A percentile compares a stretch with the other conserved stretches of the same genome.
These are phyloP conservation scores for Neostapfia colusana DNA, from an alignment of 176 grass and related monocot species.

Conservation along the genomic window DNA sequence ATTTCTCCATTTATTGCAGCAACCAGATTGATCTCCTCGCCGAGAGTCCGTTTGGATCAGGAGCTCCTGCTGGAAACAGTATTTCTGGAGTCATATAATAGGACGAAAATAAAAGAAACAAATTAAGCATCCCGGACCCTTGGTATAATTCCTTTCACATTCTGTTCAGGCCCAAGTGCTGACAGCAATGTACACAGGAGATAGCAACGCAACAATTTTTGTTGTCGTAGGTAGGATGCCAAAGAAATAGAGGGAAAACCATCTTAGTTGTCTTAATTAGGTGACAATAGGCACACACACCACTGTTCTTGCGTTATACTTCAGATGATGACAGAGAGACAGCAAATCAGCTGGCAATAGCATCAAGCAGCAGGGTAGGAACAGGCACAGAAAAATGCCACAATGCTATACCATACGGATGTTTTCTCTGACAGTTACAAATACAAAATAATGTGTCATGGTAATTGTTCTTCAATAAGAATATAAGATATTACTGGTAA, in stretches of 20 bases:
- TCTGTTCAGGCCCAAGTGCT: conserved; percentile 23
- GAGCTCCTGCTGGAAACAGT: conserved; percentile 22
- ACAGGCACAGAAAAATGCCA: conserved; percentile 1
- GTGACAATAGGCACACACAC: conserved; percentile 12
- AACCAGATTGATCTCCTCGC: conserved; percentile 66
- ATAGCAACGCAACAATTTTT: conserved; percentile 25
- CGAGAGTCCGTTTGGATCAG: conserved; percentile 59
- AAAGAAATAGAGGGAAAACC: not conserved
- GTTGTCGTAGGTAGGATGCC: conserved; percentile 22
- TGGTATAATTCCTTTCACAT: not conserved
- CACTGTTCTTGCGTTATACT: conserved; percentile 26
- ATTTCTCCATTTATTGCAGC: conserved; percentile 32
- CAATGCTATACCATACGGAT: conserved; percentile 24
- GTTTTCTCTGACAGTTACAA: conserved; percentile 38
- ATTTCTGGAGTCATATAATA: conserved; percentile 47
- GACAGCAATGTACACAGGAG: conserved; percentile 28
- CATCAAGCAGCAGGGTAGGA: not conserved
- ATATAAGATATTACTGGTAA: conserved; percentile 24
- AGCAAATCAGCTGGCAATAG: not conserved
- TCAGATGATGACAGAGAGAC: not conserved
- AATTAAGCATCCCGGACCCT: conserved; percentile 22
- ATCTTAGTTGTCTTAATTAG: conserved; percentile 8
- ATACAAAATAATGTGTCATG: conserved; percentile 24
- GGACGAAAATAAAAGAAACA: not conserved
- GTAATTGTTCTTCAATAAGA: conserved; percentile 18